These are phyloP conservation scores for Chloroidium sp. DNA, from an alignment of 163 green algal species.

Conservation along the genomic window DNA sequence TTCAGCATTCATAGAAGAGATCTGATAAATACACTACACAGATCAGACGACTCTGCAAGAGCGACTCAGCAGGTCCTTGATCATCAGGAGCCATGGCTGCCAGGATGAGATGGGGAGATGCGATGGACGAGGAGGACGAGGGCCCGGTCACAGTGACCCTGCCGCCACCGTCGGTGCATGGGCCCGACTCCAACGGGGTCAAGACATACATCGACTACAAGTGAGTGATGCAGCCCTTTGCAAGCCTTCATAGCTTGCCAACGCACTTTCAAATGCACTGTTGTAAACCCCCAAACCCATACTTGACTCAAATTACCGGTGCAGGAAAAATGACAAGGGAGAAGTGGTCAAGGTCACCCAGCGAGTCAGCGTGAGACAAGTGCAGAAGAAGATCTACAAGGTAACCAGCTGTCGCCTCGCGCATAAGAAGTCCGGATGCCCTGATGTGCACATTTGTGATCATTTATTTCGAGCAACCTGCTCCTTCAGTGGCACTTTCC, in stretches of 20 bases:
- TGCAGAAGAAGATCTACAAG: slow-evolving; percentile 87
- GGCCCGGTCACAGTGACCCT: slow-evolving; percentile 29
- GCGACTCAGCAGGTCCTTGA: no score
- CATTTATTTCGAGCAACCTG: no score
- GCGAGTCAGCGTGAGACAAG: slow-evolving; percentile 75
- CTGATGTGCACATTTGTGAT: no score
- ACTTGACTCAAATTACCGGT: background rate
- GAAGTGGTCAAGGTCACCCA: slow-evolving; percentile 85
- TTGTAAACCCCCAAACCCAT: no score
- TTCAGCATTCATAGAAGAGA: no score
- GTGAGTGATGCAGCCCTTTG: background rate
- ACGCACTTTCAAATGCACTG: no score
- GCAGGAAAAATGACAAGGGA: slow-evolving; percentile 74
- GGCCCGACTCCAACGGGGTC: slow-evolving; percentile 81
- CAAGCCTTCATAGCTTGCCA: no score
- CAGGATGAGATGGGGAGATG: slow-evolving; percentile 73
- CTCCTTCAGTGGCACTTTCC: no score
- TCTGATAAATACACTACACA: no score
- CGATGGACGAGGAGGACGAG: slow-evolving; percentile 71
- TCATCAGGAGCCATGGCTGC: background rate
- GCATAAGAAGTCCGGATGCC: no score
- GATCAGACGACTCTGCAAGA: no score
- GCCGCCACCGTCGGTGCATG: slow-evolving; percentile 53
- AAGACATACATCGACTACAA: slow-evolving; percentile 82
- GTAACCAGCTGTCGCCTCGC: slow-evolving; percentile 30